Evolutionary conservation across 257 asterid species (phyloP), one percentile per base, ranked within the genome.

Genomic region (Petunia axillaris): DNA sequence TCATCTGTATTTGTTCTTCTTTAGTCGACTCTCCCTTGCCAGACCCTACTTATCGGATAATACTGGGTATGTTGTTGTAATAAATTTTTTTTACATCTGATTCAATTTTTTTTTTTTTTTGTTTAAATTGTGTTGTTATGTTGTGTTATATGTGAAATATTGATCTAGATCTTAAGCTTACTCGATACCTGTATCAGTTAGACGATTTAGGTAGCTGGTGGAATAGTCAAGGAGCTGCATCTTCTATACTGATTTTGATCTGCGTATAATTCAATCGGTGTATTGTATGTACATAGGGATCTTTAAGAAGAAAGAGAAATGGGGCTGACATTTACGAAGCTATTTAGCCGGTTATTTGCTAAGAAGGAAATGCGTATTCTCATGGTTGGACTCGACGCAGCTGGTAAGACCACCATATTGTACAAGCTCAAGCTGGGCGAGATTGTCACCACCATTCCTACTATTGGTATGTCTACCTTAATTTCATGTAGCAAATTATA

Each of bases 341-440:
- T 71, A 25, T 71, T 71, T 35, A 71, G 77, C 13, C 77, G 77
- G 62, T 44, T 71, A 5, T 71, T 71, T 71, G 77, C 77, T 35
- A 71, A 71, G 77, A 71, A 50, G 77, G 77, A 71, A 71, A 71
- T 71, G 77, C 77, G 77, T 10, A 71, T 71, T 3, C 77, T 71
- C 35, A 71, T 71, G 77, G 77, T 71, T 71, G 77, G 77, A 48
- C 77, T 71, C 11, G 77, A 71, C 36, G 77, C 77, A 10, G 77
- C 77, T 71, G 77, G 77, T 71, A 71, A 71, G 62, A 71, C 77
- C 60, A 71, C 77, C 77, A 71, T 71, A 71, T 71, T 71, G 77
- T 71, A 71, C 77, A 71, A 71, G 62, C 77, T 71, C 44, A 71
- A 71, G 77, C 25, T 71, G 60, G 77, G 77, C 9, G 77, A 71